Percentiles rank a stretch among this genome's conserved stretches.
Evolutionary conservation across 108 stramenopile genomes (phyloP).

Genomic region (Chaetoceros tenuissimus): DNA sequence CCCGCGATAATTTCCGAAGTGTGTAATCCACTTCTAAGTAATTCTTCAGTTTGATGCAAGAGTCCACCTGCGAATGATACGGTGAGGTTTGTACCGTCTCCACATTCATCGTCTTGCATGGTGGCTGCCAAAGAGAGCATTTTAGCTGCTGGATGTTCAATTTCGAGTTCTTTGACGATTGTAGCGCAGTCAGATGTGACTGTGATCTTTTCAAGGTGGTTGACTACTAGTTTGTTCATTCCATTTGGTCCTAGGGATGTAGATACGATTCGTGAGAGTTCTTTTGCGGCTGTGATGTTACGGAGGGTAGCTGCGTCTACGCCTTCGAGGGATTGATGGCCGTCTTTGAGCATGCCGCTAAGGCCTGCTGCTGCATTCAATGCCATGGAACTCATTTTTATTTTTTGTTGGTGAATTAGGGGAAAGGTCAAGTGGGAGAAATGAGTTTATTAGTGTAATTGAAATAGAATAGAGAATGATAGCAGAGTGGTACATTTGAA

Average conservation of each 20-base stretch:
- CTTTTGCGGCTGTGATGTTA: constrained; percentile 93
- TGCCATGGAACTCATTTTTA: constrained; percentile 43
- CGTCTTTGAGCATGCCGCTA: constrained; percentile 82
- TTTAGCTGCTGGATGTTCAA: constrained; percentile 98
- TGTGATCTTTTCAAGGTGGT: constrained; percentile 97
- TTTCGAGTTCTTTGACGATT: constrained; percentile 92
- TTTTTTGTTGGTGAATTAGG: not conserved
- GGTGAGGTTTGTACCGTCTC: constrained; percentile 92
- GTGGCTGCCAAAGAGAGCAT: constrained; percentile 88
- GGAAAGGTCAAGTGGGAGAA: not conserved
- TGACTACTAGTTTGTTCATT: constrained; percentile 97
- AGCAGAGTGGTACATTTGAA: too few species aligned
- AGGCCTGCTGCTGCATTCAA: constrained; percentile 83
- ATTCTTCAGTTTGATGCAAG: constrained; percentile 75
- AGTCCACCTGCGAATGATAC: constrained; percentile 92
- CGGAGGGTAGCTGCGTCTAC: constrained; percentile 53
- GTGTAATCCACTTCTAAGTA: constrained; percentile 89
- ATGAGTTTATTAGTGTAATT: not conserved
- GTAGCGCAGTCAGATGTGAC: constrained; percentile 96
- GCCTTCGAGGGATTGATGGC: constrained; percentile 60
- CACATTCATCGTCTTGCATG: constrained; percentile 93
- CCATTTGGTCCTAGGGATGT: constrained; percentile 97
- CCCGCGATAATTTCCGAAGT: constrained; percentile 91
- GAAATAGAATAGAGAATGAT: too few species aligned
- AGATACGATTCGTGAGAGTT: constrained; percentile 86